A percentile compares a stretch with the other conserved stretches of the same genome.
phyloP scores from a whole-genome alignment of 176 grass and related monocot genomes.

The Rhynchospora breviuscula region DNA sequence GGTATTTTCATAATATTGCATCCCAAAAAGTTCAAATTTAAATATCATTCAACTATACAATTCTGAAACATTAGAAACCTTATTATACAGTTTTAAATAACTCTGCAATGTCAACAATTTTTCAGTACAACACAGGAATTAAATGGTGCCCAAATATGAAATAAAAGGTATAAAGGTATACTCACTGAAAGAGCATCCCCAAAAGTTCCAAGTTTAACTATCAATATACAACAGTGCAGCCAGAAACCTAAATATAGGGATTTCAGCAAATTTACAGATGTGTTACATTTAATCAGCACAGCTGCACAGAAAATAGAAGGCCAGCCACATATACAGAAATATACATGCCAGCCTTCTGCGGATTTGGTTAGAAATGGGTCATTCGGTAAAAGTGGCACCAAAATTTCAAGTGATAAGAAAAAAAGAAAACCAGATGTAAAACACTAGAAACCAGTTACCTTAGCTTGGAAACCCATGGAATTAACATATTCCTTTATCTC shows the following conservation, averaged over 20 bases:
- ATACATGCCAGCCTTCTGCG: neutral
- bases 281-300: neutral
- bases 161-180: no score
- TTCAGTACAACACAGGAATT: no score
- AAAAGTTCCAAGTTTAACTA: no score
- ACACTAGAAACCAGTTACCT: slow-evolving; percentile 39
- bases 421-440: neutral
- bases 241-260: neutral
- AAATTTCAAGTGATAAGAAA: neutral
- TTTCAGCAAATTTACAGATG: neutral
- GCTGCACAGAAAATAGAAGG: neutral
- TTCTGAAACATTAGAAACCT: neutral
- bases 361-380: neutral
- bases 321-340: neutral
- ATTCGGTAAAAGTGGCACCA: neutral
- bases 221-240: no score
- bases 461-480: slow-evolving; percentile 60
- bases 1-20: no score
- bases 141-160: no score
- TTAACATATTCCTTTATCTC: slow-evolving; percentile 51
- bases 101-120: no score
- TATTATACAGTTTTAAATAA: neutral
- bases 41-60: neutral
- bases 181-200: no score
- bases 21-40: neutral